Base-by-base conservation (phyloP, 371 early-diverging fungal species). In the Mucor velutinosus region DNA sequence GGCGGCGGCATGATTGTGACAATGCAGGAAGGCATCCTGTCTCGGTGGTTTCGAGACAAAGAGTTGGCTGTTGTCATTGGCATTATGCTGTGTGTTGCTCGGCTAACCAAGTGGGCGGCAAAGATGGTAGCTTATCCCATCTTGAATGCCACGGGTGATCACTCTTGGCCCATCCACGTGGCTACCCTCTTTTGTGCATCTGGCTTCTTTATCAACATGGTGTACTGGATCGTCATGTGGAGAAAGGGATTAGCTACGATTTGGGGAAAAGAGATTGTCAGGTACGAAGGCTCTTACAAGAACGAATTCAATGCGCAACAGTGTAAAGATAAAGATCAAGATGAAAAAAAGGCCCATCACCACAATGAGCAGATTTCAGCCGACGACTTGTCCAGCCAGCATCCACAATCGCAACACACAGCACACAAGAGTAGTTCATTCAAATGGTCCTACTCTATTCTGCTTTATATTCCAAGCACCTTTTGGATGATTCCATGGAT, bases 401-500 rank as follows among this genome's bases (percentile, higher is more conserved):
- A 39, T 3, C 29, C 21, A 12, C 37, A 45, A 45, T 12, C 60
- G 32, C 17, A 12, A 35, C 58, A 51, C 33, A 14, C 47, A 51
- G 12, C 23, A 19, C 49, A 23, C 10, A 51, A 25, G 11, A 7
- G 27, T 25, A 19, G 14, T 21, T 47, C 53, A 0, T 75, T 74
- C 33, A 67, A 65, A 62, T 79, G 75, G 70, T 71, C 77, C 2
- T 63, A 47, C 12, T 55, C 69, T 10, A 32, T 75, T 3, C 64
- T 78, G n/a, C 49, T 80, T 3, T 75, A 70, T 64, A 41, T 82
- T 2, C 82, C 82, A 19, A 68, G 72, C n/a, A 76, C 74, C 2
- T 82, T 78, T 60, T 82, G 82, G 82, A 78, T 82, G 78, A 62
- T 76, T 2, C 80, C 82, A 5, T 76, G 75, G 74, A 70, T 78